Base-by-base conservation (phyloP, 2,329 filamentous ascomycete species). In the Colletotrichum paranaense region DNA sequence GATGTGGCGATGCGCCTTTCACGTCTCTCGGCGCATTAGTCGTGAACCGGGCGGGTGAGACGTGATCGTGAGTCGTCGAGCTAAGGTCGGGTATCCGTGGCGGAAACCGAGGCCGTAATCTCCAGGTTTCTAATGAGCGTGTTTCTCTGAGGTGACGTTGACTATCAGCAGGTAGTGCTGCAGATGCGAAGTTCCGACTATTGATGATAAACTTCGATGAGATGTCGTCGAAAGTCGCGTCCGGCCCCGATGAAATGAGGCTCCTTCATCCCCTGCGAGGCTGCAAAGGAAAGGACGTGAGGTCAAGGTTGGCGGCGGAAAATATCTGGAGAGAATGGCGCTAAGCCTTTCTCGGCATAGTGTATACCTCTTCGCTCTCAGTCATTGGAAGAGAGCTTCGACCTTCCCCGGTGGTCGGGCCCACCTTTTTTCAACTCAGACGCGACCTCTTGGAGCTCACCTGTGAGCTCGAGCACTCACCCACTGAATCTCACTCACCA, bases 251-350 rank as follows among this genome's bases (percentile, higher is more conserved):
- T 60, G 46, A 56, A 73, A 62, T 70, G 60, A 73, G 67, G 60
- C 70, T 70, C 55, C 30, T 6, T 42, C 14, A 32, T 46, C 30
- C 57, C 59, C 70, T 55, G 70, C 70, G 66, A 73, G 70, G 67
- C 70, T 73, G 67, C 56, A 65, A 56, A 60, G n/a, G n/a, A 28
- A 42, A 65, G 32, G 24, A 66, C 32, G 42, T 35, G 56, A 64
- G 42, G 55, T 30, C 38, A 42, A 65, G 67, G 70, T 70, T 73
- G 67, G 70, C 60, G 42, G 49, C 67, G 67, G 67, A 73, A 73
- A 73, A 73, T 70, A 73, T 73, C 70, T 56, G n/a, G 53, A 56
- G 7, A 16, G 24, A 12, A 7, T 2, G 2, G 12, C 53, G 46
- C 70, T 62, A 73, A 22, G 8, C 67, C 42, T 1, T 1, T 24